Evolutionary conservation across 345 rosid species (phyloP).

Genomic region (Dovyalis caffra): DNA sequence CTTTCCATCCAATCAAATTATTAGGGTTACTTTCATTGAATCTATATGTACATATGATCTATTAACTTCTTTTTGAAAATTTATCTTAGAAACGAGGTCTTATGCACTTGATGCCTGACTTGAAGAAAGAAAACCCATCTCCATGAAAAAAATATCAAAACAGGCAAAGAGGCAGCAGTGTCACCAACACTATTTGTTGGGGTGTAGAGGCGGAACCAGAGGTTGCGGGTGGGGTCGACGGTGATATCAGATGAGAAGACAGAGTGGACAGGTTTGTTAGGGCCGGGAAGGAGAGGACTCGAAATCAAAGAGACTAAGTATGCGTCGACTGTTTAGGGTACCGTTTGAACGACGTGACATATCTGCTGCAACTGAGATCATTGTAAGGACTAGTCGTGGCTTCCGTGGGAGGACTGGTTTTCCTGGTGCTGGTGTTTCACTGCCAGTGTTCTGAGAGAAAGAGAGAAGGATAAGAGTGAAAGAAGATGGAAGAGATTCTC

Average conservation of each 20-base stretch:
- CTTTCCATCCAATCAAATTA: no score
- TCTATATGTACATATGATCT: no score
- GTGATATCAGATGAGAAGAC: conserved; percentile 28
- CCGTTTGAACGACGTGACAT: conserved; percentile 20
- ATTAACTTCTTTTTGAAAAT: no score
- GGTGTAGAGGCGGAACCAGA: conserved; percentile 29
- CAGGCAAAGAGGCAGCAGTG: background rate
- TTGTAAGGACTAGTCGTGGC: conserved; percentile 11
- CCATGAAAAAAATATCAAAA: background rate
- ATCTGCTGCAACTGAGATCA: conserved; percentile 7
- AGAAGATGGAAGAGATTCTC: no score
- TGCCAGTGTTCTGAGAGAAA: no score
- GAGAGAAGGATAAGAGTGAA: no score
- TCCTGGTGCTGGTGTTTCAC: no score
- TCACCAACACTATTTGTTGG: background rate
- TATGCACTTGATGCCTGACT: background rate
- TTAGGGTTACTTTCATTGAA: no score
- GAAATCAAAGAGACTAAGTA: conserved; percentile 23
- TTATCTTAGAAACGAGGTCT: background rate
- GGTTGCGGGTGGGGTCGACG: conserved; percentile 16
- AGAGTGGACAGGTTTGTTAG: conserved; percentile 19
- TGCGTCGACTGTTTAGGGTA: conserved; percentile 26
- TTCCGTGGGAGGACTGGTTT: conserved; percentile 1
- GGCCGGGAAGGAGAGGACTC: conserved; percentile 20
- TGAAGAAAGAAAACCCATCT: conserved; percentile 4